Evolutionary conservation across 257 asterid genomes (phyloP).

Genomic region (Ilex aquifolium): DNA sequence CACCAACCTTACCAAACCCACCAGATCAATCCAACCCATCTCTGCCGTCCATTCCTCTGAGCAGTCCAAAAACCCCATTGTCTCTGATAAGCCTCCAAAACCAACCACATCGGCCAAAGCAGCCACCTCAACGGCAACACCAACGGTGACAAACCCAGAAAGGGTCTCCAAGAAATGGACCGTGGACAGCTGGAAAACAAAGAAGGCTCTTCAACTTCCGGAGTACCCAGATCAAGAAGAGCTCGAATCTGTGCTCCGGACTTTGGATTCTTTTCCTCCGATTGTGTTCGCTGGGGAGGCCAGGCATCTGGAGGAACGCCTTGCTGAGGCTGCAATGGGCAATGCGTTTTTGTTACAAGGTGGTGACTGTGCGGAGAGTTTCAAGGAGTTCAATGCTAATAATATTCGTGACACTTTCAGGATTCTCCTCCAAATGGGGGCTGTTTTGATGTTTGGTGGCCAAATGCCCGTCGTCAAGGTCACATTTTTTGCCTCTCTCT

Average conservation of each 20-base stretch:
- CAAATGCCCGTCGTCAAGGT: constrained; percentile 80
- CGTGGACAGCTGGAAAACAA: constrained; percentile 42
- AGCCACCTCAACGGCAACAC: constrained; percentile 9
- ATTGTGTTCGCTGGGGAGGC: constrained; percentile 90
- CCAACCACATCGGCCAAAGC: constrained; percentile 26
- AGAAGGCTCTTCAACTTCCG: constrained; percentile 50
- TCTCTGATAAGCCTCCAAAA: constrained; percentile 18
- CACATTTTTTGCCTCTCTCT: background rate
- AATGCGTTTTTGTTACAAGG: constrained; percentile 73
- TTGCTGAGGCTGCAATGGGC: constrained; percentile 77
- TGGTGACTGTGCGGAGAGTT: constrained; percentile 90
- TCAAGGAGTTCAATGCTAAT: constrained; percentile 70
- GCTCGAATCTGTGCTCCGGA: constrained; percentile 45
- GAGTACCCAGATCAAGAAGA: constrained; percentile 43
- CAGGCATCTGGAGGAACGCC: constrained; percentile 58
- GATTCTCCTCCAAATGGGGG: constrained; percentile 77
- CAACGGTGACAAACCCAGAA: constrained; percentile 9
- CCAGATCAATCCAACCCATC: constrained; percentile 33
- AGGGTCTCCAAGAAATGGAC: constrained; percentile 24
- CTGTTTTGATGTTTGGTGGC: constrained; percentile 75
- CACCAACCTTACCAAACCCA: constrained; percentile 7
- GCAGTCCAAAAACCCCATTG: constrained; percentile 27
- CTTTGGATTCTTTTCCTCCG: constrained; percentile 55
- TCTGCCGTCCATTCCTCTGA: constrained; percentile 43
- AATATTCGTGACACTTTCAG: constrained; percentile 78